Conservation (phyloP, 1,139 yeast species). For the Kodamaea plutei region DNA sequence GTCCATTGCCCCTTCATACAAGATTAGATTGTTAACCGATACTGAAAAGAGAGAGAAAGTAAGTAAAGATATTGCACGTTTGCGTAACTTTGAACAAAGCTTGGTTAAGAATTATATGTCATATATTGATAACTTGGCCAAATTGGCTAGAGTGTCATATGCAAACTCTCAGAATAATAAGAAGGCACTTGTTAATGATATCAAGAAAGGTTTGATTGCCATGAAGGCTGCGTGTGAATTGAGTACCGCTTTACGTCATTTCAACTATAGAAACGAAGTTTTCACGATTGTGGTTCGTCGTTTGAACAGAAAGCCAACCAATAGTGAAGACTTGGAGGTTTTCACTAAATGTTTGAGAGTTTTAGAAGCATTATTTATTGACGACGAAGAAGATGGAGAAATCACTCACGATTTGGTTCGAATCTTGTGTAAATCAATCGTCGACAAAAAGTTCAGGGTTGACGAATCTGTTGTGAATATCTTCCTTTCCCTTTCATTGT, state of each 20-base stretch:
- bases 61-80: slow-evolving; percentile 70
- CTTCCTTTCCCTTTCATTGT: slow-evolving; percentile 65
- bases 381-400: slow-evolving; percentile 76
- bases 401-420: slow-evolving; percentile 71
- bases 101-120: slow-evolving; percentile 64
- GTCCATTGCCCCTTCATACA: slow-evolving; percentile 81
- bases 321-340: slow-evolving; percentile 40
- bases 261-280: slow-evolving; percentile 75
- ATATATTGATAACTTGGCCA: slow-evolving; percentile 57
- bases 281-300: slow-evolving; percentile 64
- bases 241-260: slow-evolving; percentile 61
- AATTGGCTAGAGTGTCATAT: slow-evolving; percentile 36
- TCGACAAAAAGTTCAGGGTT: slow-evolving; percentile 70
- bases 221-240: slow-evolving; percentile 79
- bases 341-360: slow-evolving; percentile 62
- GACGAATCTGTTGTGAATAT: slow-evolving; percentile 80
- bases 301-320: slow-evolving; percentile 52
- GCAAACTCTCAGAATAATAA: slow-evolving; percentile 40
- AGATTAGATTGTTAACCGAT: slow-evolving; percentile 78
- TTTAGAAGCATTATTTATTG: slow-evolving; percentile 58
- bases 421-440: slow-evolving; percentile 63
- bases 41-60: slow-evolving; percentile 79
- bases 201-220: slow-evolving; percentile 55
- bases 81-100: slow-evolving; percentile 76
- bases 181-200: slow-evolving; percentile 32